A percentile compares a stretch with the other conserved stretches of the same genome.
Conservation (phyloP, 2,329 filamentous ascomycete genomes). For the Colletotrichum orbiculare region DNA sequence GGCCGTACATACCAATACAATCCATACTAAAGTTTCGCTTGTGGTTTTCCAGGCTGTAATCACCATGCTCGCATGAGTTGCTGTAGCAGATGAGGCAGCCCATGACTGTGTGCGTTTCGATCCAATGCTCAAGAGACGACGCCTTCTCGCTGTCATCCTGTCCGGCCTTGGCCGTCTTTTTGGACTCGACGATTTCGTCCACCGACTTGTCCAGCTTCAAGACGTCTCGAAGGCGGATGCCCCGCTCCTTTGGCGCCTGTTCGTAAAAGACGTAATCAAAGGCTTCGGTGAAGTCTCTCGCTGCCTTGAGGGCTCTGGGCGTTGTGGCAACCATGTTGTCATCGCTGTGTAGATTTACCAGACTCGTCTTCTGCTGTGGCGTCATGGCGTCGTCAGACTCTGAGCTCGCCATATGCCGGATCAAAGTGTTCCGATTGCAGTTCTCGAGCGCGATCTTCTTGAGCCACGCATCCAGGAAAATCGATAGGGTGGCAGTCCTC, state of each 20-base stretch:
- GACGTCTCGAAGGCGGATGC: slow-evolving; percentile 63
- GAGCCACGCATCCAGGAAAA: slow-evolving; percentile 67
- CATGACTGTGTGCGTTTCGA: slow-evolving; percentile 66
- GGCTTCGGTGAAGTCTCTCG: slow-evolving; percentile 64
- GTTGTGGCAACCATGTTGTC: slow-evolving; percentile 48
- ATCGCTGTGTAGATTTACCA: slow-evolving; percentile 60
- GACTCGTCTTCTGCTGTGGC: slow-evolving; percentile 64
- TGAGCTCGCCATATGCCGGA: slow-evolving; percentile 63
- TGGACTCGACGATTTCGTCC: slow-evolving; percentile 64
- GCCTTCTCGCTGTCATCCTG: slow-evolving; percentile 49
- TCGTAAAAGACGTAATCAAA: slow-evolving; percentile 67
- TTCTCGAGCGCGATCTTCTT: slow-evolving; percentile 59
- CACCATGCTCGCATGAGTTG: slow-evolving; percentile 71
- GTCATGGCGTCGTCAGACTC: slow-evolving; percentile 61
- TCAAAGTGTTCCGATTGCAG: slow-evolving; percentile 63
- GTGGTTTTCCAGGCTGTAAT: slow-evolving; percentile 63
- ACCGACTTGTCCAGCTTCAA: slow-evolving; percentile 64
- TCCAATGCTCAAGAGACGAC: slow-evolving; percentile 42
- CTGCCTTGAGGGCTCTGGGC: slow-evolving; percentile 53
- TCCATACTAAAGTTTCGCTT: slow-evolving; percentile 67
- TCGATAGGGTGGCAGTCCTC: slow-evolving; percentile 60
- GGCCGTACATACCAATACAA: slow-evolving; percentile 37
- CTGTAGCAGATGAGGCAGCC: slow-evolving; percentile 70
- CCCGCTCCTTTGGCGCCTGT: slow-evolving; percentile 44
- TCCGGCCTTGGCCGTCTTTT: slow-evolving; percentile 62